A percentile compares a stretch with the other conserved stretches of the same genome.
These are phyloP conservation scores for Chrysanthemum seticuspe DNA, from an alignment of 129 eudicot genomes.

Conservation along the genomic window DNA sequence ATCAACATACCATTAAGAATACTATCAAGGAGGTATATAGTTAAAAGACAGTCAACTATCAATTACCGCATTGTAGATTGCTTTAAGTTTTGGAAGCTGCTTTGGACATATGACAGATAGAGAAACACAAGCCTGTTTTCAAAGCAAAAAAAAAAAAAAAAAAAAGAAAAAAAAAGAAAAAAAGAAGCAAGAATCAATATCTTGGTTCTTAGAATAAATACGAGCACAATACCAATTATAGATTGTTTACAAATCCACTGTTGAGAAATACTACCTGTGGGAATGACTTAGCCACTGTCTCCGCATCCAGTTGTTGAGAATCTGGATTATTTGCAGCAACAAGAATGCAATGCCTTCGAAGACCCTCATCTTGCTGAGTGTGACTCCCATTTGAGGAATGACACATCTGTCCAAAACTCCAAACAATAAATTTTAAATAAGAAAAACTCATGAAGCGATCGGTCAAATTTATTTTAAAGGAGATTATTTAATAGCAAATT, in stretches of 20 bases:
- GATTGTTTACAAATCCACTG: too few relatives aligned
- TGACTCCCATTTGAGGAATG: neutral
- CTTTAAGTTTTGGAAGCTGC: constrained; percentile 18
- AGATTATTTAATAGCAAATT: too few relatives aligned
- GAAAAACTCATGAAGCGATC: too few relatives aligned
- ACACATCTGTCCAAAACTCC: neutral
- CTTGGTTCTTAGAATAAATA: neutral
- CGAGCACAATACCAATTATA: too few relatives aligned
- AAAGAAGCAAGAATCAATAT: neutral
- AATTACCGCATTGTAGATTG: constrained; percentile 17
- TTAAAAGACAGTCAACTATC: neutral
- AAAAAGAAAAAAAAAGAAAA: too few relatives aligned
- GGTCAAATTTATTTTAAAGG: too few relatives aligned
- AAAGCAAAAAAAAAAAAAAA: neutral
- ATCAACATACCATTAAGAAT: neutral
- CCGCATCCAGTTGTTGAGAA: constrained; percentile 13
- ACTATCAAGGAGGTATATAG: neutral
- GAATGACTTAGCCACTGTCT: constrained; percentile 14
- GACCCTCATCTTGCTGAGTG: too few relatives aligned
- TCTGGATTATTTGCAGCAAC: constrained; percentile 4
- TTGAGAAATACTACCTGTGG: neutral
- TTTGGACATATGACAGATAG: constrained; percentile 30
- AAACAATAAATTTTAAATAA: too few relatives aligned
- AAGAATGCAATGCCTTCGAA: neutral
- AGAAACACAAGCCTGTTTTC: constrained; percentile 23